A percentile compares a stretch with the other conserved stretches of the same genome.
phyloP scores from a whole-genome alignment of 495 filamentous ascomycete species.

The Evernia prunastri region DNA sequence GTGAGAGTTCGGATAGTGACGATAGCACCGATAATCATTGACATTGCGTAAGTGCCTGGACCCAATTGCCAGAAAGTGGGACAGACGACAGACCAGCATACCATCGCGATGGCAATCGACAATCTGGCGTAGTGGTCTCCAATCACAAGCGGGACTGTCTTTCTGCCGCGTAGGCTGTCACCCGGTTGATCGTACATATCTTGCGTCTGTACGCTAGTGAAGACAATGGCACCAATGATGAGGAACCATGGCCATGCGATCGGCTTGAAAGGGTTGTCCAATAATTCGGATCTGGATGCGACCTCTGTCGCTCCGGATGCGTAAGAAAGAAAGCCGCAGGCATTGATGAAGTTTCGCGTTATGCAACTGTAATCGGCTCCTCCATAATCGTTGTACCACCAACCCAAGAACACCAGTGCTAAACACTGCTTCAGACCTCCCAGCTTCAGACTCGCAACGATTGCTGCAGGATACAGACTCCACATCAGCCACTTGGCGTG shows the following conservation, averaged over 20 bases:
- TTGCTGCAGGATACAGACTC: slow-evolving; percentile 30
- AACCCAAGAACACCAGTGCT: slow-evolving; percentile 36
- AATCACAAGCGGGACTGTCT: slow-evolving; percentile 35
- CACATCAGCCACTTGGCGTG: slow-evolving; percentile 33
- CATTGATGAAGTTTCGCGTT: slow-evolving; percentile 40
- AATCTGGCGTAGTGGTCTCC: slow-evolving; percentile 38
- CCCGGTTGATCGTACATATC: slow-evolving; percentile 45
- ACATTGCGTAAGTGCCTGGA: neutral
- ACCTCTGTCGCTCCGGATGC: slow-evolving; percentile 29
- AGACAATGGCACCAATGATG: slow-evolving; percentile 35
- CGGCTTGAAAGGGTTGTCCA: slow-evolving; percentile 6
- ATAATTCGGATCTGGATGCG: slow-evolving; percentile 9
- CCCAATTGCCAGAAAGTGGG: slow-evolving; percentile 7
- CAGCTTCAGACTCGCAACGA: slow-evolving; percentile 31
- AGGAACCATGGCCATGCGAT: neutral
- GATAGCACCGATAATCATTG: neutral
- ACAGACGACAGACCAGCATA: slow-evolving; percentile 28
- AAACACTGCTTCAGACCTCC: slow-evolving; percentile 33
- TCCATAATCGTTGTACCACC: slow-evolving; percentile 49
- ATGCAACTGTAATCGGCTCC: slow-evolving; percentile 39
- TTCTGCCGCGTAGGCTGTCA: slow-evolving; percentile 35
- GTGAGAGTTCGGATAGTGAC: slow-evolving; percentile 6
- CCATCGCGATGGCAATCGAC: slow-evolving; percentile 33
- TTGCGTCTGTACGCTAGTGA: slow-evolving; percentile 47
- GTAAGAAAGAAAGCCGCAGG: slow-evolving; percentile 35